A percentile compares a stretch with the other conserved stretches of the same genome.
Conservation (phyloP, 306 rosid species). For the Dryas alaskensis region DNA sequence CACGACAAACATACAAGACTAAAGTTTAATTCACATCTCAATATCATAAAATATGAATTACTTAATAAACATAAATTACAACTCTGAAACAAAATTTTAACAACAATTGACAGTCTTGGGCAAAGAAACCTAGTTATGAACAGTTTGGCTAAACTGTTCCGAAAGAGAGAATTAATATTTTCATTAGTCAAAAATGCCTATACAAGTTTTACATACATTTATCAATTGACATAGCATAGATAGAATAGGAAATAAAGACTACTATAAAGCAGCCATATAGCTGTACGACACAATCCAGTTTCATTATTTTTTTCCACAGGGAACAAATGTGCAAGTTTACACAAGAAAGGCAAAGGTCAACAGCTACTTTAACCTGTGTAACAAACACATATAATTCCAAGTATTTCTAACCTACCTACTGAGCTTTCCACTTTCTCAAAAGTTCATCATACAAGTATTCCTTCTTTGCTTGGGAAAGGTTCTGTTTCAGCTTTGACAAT, state of each 20-base stretch:
- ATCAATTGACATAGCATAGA: background rate
- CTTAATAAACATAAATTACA: background rate
- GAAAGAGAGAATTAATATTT: background rate
- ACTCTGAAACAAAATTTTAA: background rate
- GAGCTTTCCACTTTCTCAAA: conserved; percentile 46
- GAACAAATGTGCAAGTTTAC: background rate
- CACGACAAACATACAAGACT: background rate
- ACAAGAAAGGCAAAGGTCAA: background rate
- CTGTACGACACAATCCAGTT: background rate
- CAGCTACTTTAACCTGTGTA: background rate
- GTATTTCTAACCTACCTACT: conserved; percentile 9
- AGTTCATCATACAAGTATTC: conserved; percentile 46
- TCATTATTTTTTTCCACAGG: background rate
- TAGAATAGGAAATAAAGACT: background rate
- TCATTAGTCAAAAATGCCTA: background rate
- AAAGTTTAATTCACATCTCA: background rate
- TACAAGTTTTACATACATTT: background rate
- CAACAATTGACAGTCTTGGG: background rate
- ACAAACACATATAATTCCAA: background rate
- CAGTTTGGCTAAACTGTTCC: background rate
- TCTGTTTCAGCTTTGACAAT: conserved; percentile 52
- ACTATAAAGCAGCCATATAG: background rate
- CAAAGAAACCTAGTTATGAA: background rate
- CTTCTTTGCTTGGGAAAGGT: conserved; percentile 48
- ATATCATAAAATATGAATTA: background rate